These are phyloP conservation scores for Schoenoplectus triqueter DNA, from an alignment of 202 grass and related monocot genomes.

Conservation along the genomic window DNA sequence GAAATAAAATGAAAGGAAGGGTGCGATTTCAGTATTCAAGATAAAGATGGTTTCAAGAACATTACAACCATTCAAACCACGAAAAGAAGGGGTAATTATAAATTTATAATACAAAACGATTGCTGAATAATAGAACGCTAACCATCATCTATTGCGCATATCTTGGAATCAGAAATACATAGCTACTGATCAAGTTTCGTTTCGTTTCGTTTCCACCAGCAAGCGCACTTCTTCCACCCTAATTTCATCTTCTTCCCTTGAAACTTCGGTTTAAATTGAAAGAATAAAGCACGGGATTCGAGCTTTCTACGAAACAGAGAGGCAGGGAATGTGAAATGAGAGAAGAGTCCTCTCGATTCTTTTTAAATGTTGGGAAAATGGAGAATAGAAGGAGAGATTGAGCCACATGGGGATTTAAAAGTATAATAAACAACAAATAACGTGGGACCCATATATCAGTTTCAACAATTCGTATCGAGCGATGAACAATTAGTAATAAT, in stretches of 20 bases:
- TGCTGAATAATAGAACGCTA: not conserved
- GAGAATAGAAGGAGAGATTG: too few species aligned
- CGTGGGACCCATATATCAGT: too few species aligned
- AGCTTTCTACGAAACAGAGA: not conserved
- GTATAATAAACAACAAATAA: too few species aligned
- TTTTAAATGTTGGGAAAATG: too few species aligned
- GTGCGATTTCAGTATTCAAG: not conserved
- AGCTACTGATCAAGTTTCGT: not conserved
- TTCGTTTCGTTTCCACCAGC: not conserved
- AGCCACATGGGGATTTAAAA: too few species aligned
- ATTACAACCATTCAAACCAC: not conserved
- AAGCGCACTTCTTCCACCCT: not conserved
- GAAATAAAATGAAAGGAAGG: not conserved
- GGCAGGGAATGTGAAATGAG: not conserved
- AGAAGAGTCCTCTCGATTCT: not conserved
- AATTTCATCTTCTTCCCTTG: not conserved
- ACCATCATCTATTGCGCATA: not conserved
- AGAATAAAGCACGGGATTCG: not conserved
- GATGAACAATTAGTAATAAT: too few species aligned
- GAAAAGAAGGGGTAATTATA: not conserved
- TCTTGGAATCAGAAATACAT: not conserved
- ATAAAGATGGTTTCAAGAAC: not conserved
- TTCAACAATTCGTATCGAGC: too few species aligned
- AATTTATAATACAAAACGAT: not conserved
- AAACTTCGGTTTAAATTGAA: not conserved